phyloP scores from a whole-genome alignment of 129 eudicot species.

The Chrysanthemum seticuspe region DNA sequence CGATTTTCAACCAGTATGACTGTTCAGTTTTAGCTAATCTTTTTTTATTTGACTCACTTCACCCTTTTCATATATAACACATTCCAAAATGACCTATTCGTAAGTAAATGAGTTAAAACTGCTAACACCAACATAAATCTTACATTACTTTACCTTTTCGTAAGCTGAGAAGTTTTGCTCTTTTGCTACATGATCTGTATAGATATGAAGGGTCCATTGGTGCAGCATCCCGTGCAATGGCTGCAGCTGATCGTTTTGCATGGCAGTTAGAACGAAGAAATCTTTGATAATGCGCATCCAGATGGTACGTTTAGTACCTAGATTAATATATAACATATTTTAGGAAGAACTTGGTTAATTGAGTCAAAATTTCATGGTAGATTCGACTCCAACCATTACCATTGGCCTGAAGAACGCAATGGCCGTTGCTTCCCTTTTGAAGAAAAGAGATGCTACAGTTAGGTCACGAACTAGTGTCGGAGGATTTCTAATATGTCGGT shows the following conservation, averaged over 20 bases:
- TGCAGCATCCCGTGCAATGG: slow-evolving; percentile 90
- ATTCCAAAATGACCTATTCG: background rate
- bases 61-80: background rate
- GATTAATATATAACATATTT: too few relatives aligned
- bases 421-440: too few relatives aligned
- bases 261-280: slow-evolving; percentile 63
- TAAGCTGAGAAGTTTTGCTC: background rate
- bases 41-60: background rate
- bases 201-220: slow-evolving; percentile 98
- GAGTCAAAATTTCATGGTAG: too few relatives aligned
- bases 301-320: background rate
- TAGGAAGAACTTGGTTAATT: too few relatives aligned
- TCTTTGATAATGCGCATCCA: slow-evolving; percentile 36
- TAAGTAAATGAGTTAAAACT: background rate
- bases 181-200: slow-evolving; percentile 27
- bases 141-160: background rate
- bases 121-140: background rate
- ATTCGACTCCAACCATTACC: too few relatives aligned
- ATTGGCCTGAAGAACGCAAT: too few relatives aligned
- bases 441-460: too few relatives aligned
- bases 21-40: background rate
- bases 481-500: too few relatives aligned
- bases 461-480: too few relatives aligned
- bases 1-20: background rate
- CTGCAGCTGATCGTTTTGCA: slow-evolving; percentile 68